Evolutionary conservation across 495 filamentous ascomycete species (phyloP).

Genomic region (Tetracladium marchalianum): DNA sequence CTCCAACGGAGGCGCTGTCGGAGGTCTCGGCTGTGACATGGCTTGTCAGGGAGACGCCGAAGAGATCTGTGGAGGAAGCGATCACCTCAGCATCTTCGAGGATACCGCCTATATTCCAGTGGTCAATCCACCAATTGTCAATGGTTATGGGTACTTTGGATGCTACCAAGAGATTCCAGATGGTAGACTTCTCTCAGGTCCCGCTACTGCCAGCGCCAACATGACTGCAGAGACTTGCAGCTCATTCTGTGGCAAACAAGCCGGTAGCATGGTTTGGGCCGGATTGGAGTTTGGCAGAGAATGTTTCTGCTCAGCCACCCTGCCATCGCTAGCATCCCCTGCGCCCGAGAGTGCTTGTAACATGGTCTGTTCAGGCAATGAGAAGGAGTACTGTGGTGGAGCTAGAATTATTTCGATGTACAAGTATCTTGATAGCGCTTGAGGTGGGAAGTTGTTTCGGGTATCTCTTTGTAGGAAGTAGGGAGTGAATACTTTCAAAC

Average conservation of each 20-base stretch:
- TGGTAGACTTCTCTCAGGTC: conserved; percentile 14
- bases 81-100: conserved; percentile 29
- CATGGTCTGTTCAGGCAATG: conserved; percentile 29
- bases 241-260: conserved; percentile 23
- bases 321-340: conserved; percentile 15
- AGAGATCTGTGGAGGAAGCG: conserved; percentile 33
- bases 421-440: background rate
- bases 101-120: conserved; percentile 18
- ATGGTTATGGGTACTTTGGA: conserved; percentile 19
- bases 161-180: conserved; percentile 21
- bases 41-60: conserved; percentile 26
- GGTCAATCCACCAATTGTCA: background rate
- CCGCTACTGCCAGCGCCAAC: conserved; percentile 20
- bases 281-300: conserved; percentile 29
- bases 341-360: conserved; percentile 23
- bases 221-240: conserved; percentile 37
- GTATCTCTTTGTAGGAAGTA: too few relatives aligned
- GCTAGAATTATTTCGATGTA: conserved; percentile 14
- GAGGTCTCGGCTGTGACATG: conserved; percentile 23
- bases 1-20: conserved; percentile 17
- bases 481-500: too few relatives aligned
- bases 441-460: too few relatives aligned
- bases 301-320: conserved; percentile 30
- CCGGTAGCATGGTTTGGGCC: conserved; percentile 21
- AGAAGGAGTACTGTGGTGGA: conserved; percentile 32